Base-by-base conservation (phyloP, 331 rosid species). In the Acacia concinna region DNA sequence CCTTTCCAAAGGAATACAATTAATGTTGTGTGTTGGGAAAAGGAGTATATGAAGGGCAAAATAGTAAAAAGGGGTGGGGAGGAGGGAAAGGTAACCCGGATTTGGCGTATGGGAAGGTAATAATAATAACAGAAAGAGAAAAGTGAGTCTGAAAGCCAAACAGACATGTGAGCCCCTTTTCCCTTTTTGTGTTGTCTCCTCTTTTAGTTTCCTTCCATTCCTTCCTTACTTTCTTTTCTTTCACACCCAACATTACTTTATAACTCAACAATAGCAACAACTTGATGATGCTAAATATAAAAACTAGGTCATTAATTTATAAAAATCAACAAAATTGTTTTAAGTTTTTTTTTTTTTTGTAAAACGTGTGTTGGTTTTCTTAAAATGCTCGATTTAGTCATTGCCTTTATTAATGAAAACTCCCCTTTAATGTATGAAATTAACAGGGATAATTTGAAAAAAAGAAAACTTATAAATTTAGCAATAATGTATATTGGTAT, bases 1-100 rank as follows among this genome's bases (percentile, higher is more conserved):
- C 59, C 10, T 51, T 20, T 5, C 10, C 3, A 52, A 8, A 8
- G 5, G 12, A 21, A 52, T 52, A 21, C 3, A 21, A 56, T 23
- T 9, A 56, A 56, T 56, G 13, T 0, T 0, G 0, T 2, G 63
- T 56, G 31, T 21, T 56, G 21, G 63, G 31, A 13, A 17, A 5
- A 56, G 54, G 18, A 34, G 52, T n/a, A 12, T 8, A 57, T 17
- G 31, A 34, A 70, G 63, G 27, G 72, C 14, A 47, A 28, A 8
- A 32, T 49, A 82, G 68, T 37, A 71, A 21, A 54, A 35, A 40
- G 6, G 4, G 10, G 23, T 11, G 7, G 56, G 75, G 20, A 23
- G 20, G 65, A 68, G 78, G 62, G 41, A 62, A 83, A 77, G 78
- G 73, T 14, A 37, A 74, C 78, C 87, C 87, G 88, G 88, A 79